Evolutionary conservation across 495 filamentous ascomycete genomes (phyloP), one percentile per base, ranked within the genome.

Genomic region (Xylaria palmicola): DNA sequence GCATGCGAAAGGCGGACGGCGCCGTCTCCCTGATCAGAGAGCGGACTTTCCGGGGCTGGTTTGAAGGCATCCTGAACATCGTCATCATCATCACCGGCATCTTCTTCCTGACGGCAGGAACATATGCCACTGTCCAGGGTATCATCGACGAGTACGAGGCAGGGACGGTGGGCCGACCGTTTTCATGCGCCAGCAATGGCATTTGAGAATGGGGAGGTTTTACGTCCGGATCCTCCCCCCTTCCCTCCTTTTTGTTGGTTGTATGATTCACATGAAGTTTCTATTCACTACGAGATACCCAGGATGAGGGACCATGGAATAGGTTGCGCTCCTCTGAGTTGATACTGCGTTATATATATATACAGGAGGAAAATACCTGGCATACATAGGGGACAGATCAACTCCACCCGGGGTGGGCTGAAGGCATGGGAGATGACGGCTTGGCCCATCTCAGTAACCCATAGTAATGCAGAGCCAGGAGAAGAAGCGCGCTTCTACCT

Each of bases 71-170:
- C 5, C 65, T 91, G 30, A 96, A 94, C 65, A 72, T 90, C 39
- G 41, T 81, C 59, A 82, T 93, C 62, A 92, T 92, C 51, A 3
- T 83, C 19, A 82, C 88, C 37, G 91, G 91, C 1, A 9, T 92
- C 8, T 88, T 90, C 67, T 93, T 93, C 79, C 71, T 96, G 59
- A 82, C 78, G 29, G 86, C 78, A 24, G 91, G 91, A 27, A 95
- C 90, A 17, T 96, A 96, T 69, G 89, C 87, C 56, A 89, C 87
- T 44, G 79, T 90, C 27, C 81, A 88, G 73, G 83, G 81, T 40
- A 89, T 91, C 22, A 74, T 90, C 32, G 72, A 85, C 56, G 81
- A 79, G 54, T 90, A 89, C 64, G 50, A 73, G 7, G 69, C 72
- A 1, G 82, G 82, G 17, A 70, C 72, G 6, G 81, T 90, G 19